Evolutionary conservation across 2,329 filamentous ascomycete species (phyloP).

Genomic region (Colletotrichum navitas): DNA sequence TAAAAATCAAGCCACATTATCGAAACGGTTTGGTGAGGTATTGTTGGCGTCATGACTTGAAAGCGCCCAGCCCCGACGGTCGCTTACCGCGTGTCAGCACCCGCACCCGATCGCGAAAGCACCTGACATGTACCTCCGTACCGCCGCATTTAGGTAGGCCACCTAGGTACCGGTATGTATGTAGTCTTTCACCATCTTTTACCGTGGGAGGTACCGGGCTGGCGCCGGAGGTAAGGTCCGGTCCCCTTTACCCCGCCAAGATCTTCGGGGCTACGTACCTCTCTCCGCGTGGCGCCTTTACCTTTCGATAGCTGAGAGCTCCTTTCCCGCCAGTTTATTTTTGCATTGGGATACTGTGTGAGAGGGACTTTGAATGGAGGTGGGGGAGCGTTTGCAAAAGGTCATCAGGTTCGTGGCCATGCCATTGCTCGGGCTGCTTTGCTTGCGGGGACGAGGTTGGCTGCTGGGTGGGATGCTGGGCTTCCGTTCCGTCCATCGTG

Average conservation of each 20-base stretch:
- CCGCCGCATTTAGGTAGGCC: background rate
- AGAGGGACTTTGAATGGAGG: background rate
- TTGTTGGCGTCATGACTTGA: conserved; percentile 39
- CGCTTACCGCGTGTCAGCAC: conserved; percentile 11
- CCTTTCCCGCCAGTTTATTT: background rate
- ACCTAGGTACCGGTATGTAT: too few species aligned
- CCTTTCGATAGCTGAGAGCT: background rate
- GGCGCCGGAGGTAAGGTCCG: background rate
- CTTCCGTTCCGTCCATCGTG: conserved; percentile 21
- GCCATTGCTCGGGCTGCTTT: conserved; percentile 14
- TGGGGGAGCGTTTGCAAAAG: conserved; percentile 3
- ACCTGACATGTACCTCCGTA: conserved; percentile 33
- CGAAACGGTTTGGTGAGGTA: conserved; percentile 34
- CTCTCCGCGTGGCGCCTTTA: background rate
- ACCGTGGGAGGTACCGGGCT: background rate
- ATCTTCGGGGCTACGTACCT: conserved; percentile 4
- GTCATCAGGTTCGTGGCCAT: conserved; percentile 24
- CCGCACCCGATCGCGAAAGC: conserved; percentile 37
- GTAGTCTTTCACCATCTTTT: background rate
- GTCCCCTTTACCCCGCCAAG: conserved; percentile 1
- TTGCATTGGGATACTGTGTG: background rate
- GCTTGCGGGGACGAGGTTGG: conserved; percentile 29
- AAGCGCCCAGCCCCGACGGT: conserved; percentile 1
- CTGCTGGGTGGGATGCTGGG: conserved; percentile 37
- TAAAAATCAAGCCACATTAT: conserved; percentile 24